phyloP scores from a whole-genome alignment of 345 rosid species.

The Eucalyptus globulus region DNA sequence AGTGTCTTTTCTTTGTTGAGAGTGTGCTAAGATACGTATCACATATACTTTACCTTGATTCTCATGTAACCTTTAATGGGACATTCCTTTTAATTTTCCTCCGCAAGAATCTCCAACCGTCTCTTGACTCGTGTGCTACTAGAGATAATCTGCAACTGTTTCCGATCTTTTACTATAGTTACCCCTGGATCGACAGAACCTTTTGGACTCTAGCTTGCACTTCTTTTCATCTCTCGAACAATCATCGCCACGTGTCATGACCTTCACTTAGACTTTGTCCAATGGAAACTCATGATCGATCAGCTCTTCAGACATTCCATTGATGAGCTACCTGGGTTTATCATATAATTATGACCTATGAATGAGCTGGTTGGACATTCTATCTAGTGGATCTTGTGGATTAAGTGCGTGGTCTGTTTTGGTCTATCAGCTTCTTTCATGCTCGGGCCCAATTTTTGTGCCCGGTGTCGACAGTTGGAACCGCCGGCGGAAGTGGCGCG shows the following conservation, averaged over 20 bases:
- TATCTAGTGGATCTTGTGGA: not conserved
- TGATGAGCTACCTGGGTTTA: not conserved
- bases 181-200: not conserved
- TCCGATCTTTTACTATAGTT: not conserved
- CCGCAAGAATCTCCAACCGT: not conserved
- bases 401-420: not conserved
- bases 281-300: not conserved
- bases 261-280: not conserved
- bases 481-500: too few species aligned
- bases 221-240: not conserved
- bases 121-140: not conserved
- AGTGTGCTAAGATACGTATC: not conserved
- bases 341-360: not conserved
- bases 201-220: not conserved
- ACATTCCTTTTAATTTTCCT: not conserved
- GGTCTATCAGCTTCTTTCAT: not conserved
- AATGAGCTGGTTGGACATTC: not conserved
- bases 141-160: not conserved
- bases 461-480: not conserved
- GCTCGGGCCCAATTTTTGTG: not conserved
- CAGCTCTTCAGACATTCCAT: not conserved
- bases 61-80: not conserved
- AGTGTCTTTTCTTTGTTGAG: not conserved
- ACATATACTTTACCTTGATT: not conserved
- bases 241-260: not conserved